These are phyloP conservation scores for Linderina pennispora DNA, from an alignment of 192 early-diverging fungal species.

Conservation along the genomic window DNA sequence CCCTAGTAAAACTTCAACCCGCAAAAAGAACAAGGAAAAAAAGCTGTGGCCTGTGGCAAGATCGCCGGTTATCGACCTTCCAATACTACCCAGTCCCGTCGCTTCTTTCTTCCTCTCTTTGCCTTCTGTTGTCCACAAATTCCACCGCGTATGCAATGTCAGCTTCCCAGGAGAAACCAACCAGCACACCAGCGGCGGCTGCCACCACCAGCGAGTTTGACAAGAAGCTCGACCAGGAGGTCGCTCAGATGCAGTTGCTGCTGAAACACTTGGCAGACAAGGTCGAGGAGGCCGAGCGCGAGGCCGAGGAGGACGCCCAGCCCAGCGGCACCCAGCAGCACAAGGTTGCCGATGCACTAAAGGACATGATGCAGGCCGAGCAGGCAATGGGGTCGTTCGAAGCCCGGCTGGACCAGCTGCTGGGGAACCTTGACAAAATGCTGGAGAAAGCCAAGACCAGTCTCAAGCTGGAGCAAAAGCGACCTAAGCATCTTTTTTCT, in stretches of 20 bases:
- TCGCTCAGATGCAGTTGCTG: constrained; percentile 12
- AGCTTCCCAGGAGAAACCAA: no score
- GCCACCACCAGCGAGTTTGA: no score
- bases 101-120: no score
- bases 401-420: constrained; percentile 20
- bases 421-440: constrained; percentile 21
- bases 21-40: no score
- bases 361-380: constrained; percentile 22
- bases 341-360: constrained; percentile 19
- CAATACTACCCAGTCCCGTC: no score
- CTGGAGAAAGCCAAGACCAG: constrained; percentile 5
- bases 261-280: constrained; percentile 12
- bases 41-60: no score
- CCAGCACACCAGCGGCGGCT: no score
- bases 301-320: neutral
- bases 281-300: constrained; percentile 11
- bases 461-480: neutral
- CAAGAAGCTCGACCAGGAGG: constrained; percentile 6
- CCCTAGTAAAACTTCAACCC: no score
- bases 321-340: neutral
- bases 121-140: no score
- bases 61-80: no score
- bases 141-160: no score
- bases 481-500: constrained; percentile 1
- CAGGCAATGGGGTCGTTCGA: constrained; percentile 20